Evolutionary conservation across 306 rosid species (phyloP).

Genomic region (Acacia crassicarpa): DNA sequence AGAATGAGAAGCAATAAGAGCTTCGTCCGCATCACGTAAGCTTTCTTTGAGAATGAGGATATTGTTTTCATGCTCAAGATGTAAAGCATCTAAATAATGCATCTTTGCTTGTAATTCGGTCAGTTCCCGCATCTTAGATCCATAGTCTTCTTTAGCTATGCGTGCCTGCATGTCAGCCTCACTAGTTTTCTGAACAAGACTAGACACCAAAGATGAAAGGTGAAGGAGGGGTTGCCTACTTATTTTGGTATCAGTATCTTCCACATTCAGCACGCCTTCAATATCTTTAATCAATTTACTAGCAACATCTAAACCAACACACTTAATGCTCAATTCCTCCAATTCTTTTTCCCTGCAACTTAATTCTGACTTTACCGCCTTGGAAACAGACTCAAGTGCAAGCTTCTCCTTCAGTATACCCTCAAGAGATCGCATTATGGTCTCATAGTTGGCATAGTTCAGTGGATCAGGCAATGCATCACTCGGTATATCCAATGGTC

Average conservation of each 20-base stretch:
- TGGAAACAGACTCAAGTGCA: constrained; percentile 59
- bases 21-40: constrained; percentile 65
- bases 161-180: constrained; percentile 60
- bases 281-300: constrained; percentile 61
- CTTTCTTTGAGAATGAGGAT: constrained; percentile 72
- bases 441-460: constrained; percentile 56
- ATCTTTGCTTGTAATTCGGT: constrained; percentile 61
- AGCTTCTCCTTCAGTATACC: constrained; percentile 47
- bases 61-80: constrained; percentile 73
- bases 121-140: constrained; percentile 52
- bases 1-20: constrained; percentile 54
- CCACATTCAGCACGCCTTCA: constrained; percentile 54
- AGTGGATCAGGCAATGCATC: constrained; percentile 57
- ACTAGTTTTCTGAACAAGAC: constrained; percentile 68
- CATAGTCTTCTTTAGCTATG: constrained; percentile 46
- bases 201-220: constrained; percentile 58
- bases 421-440: constrained; percentile 55
- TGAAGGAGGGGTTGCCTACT: constrained; percentile 50
- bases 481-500: constrained; percentile 41
- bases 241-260: constrained; percentile 35
- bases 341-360: constrained; percentile 52
- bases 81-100: constrained; percentile 43
- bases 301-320: constrained; percentile 56
- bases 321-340: constrained; percentile 59
- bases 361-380: constrained; percentile 64